phyloP scores from a whole-genome alignment of 116 monocot genomes.

The Zostera marina region DNA sequence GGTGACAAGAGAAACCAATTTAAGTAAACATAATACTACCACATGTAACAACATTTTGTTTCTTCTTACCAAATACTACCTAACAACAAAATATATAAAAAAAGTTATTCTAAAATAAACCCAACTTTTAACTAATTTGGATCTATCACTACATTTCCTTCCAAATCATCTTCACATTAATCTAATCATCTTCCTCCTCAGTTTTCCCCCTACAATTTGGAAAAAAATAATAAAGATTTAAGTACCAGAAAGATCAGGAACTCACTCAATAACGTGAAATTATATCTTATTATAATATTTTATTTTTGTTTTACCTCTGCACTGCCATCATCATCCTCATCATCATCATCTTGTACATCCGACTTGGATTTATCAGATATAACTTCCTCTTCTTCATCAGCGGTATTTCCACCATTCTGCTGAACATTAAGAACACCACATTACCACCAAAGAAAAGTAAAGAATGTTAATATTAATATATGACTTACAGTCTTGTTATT shows the following conservation, averaged over 20 bases:
- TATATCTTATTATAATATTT: no score
- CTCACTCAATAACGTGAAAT: no score
- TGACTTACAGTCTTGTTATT: slow-evolving; percentile 11
- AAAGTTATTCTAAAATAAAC: no score
- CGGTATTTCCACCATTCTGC: background rate
- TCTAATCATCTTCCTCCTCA: slow-evolving; percentile 1
- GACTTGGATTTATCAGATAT: slow-evolving; percentile 27
- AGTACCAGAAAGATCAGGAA: background rate
- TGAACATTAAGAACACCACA: background rate
- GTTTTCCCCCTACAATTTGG: background rate
- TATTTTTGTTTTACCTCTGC: slow-evolving; percentile 10
- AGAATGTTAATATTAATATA: background rate
- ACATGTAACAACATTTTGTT: no score
- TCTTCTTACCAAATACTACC: no score
- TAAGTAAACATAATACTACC: no score
- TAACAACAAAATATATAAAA: no score
- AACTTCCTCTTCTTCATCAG: slow-evolving; percentile 12
- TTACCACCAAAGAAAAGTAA: background rate
- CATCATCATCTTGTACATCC: slow-evolving; percentile 23
- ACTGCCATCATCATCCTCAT: slow-evolving; percentile 18
- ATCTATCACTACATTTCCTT: no score
- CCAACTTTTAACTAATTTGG: no score
- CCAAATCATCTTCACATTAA: background rate
- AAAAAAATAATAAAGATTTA: background rate
- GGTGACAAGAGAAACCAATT: no score